Base-by-base conservation (phyloP, 306 rosid genomes). In the Crotalaria pallida region DNA sequence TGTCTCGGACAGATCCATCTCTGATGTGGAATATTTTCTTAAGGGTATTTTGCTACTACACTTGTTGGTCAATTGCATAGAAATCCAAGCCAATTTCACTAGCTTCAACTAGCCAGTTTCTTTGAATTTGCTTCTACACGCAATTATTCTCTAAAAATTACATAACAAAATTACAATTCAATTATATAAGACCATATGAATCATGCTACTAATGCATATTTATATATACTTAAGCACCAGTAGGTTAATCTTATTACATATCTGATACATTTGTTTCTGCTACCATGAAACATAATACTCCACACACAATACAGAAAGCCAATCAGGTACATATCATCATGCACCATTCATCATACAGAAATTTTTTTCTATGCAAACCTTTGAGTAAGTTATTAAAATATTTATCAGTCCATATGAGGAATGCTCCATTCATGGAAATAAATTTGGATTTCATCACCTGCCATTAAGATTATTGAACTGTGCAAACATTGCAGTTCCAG, bases 391-490 rank as follows among this genome's bases (percentile, higher is more conserved):
- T 40, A 48, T 23, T n/a, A 24, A 15, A 26, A 68, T 44, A 47
- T 60, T 67, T 44, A 63, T 33, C 18, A 21, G 15, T 76, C 63
- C 61, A 51, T 38, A 38, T 38, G 44, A 18, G 62, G 15, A 18
- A 4, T 45, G 29, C 11, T 38, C 43, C 40, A 44, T 60, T 67
- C 13, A 6, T 36, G 33, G 52, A 55, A 33, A 22, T 5, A 10
- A 61, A 65, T 63, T 63, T 10, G 5, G 8, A 40, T 23, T 71
- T 76, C 50, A 91, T 88, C 50, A 91, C 84, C 97, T 82, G 24
- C 97, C 97, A 58, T 82, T 85, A 44, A 91, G 96, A 60, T 84
- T 80, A 48, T 73, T 33, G 47, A 91, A 91, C 63, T 88, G 89
- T 4, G 91, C 85, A 69, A 91, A 91, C 71, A 83, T 61, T 16